Conservation (phyloP, 2,329 filamentous ascomycete species). For the Coleophoma eucalyptorum region DNA sequence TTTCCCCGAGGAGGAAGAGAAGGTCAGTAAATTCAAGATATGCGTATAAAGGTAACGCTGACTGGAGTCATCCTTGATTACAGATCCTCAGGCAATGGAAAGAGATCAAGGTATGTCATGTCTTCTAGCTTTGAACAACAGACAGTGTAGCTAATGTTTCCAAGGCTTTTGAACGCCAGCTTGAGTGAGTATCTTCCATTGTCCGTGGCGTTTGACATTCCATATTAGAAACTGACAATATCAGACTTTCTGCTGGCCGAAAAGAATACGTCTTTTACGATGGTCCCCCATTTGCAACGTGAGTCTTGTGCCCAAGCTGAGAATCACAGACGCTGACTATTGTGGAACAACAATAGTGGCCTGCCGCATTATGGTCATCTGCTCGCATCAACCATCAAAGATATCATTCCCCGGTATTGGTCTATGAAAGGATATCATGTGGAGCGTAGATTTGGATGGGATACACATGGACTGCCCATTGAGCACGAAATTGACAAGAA, state of each 20-base stretch:
- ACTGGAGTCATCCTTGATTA: not conserved
- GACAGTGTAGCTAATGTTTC: constrained; percentile 20
- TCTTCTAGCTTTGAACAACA: not conserved
- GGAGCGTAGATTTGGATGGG: constrained; percentile 91
- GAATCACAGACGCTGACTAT: constrained; percentile 4
- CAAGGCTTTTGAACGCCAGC: constrained; percentile 31
- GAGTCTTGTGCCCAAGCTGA: not conserved
- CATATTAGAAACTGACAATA: not conserved
- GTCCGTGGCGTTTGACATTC: not conserved
- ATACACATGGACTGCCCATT: constrained; percentile 90
- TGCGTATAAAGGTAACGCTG: too few relatives aligned
- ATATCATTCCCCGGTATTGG: constrained; percentile 95
- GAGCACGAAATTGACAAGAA: constrained; percentile 99
- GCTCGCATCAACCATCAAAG: constrained; percentile 90
- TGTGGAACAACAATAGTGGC: constrained; percentile 30
- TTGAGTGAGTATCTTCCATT: not conserved
- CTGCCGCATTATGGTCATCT: constrained; percentile 65
- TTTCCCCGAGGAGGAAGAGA: not conserved
- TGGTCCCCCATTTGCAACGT: constrained; percentile 74
- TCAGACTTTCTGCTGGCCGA: constrained; percentile 32
- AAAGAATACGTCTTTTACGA: constrained; percentile 94
- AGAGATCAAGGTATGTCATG: constrained; percentile 75
- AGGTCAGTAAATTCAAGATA: not conserved
- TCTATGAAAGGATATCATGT: constrained; percentile 95
- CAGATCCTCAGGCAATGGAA: constrained; percentile 76